Percentiles rank a stretch among this genome's conserved stretches.
Evolutionary conservation across 495 filamentous ascomycete species (phyloP).

Genomic region (Sporormia fimetaria): DNA sequence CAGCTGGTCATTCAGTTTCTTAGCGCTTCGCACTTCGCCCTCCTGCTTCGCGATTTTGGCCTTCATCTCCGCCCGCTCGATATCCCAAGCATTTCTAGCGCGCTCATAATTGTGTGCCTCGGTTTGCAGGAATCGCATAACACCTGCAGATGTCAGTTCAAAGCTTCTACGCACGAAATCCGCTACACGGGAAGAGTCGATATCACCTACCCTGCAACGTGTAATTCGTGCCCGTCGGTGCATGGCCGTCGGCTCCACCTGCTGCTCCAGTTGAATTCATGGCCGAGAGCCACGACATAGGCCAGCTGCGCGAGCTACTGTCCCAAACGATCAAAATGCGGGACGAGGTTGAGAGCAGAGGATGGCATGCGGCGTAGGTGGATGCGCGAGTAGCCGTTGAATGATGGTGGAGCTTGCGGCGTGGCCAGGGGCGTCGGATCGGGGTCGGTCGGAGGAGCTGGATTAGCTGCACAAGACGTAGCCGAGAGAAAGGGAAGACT

Average conservation of each 20-base stretch:
- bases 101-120: constrained; percentile 99
- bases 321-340: too few species aligned
- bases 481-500: too few species aligned
- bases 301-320: constrained; percentile 1
- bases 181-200: background rate
- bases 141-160: constrained; percentile 45
- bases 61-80: constrained; percentile 98
- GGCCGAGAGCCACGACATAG: constrained; percentile 29
- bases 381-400: too few species aligned
- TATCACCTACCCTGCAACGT: constrained; percentile 75
- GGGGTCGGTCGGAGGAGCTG: background rate
- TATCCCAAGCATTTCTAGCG: constrained; percentile 97
- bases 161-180: background rate
- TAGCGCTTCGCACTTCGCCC: constrained; percentile 72
- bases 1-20: constrained; percentile 74
- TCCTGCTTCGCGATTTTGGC: constrained; percentile 92
- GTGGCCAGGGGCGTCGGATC: background rate
- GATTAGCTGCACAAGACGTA: background rate
- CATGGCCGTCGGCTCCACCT: constrained; percentile 23
- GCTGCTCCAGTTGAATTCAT: constrained; percentile 26
- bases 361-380: constrained; percentile 19
- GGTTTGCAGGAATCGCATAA: constrained; percentile 98
- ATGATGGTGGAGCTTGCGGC: background rate
- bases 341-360: constrained; percentile 1
- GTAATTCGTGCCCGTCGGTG: constrained; percentile 71